These are phyloP conservation scores for Smittium culicis DNA, from an alignment of 371 early-diverging fungal species.

Conservation along the genomic window DNA sequence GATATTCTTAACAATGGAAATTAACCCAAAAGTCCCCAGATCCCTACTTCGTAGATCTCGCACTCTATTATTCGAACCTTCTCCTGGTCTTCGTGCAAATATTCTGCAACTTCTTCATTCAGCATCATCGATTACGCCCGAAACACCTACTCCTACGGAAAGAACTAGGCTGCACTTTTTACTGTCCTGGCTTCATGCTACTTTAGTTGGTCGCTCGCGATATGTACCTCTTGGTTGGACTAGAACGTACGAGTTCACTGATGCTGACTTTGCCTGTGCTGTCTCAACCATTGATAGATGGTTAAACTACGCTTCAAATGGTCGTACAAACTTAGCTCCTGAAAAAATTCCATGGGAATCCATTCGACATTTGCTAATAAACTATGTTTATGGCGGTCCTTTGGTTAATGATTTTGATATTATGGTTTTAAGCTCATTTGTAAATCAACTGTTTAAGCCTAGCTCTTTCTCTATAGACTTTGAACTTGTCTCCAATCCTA, in stretches of 20 bases:
- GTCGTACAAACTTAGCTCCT: slow-evolving; percentile 79
- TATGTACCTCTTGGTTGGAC: slow-evolving; percentile 97
- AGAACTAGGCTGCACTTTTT: slow-evolving; percentile 81
- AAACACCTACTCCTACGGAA: slow-evolving; percentile 50
- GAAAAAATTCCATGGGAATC: slow-evolving; percentile 94
- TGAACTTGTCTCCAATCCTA: slow-evolving; percentile 47
- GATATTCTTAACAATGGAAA: slow-evolving; percentile 94
- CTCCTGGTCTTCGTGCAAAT: slow-evolving; percentile 91
- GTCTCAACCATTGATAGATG: slow-evolving; percentile 78
- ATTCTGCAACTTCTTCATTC: slow-evolving; percentile 65
- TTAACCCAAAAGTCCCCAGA: slow-evolving; percentile 88
- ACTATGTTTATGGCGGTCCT: slow-evolving; percentile 92
- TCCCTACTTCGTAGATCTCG: slow-evolving; percentile 81
- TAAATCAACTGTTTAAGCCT: slow-evolving; percentile 65
- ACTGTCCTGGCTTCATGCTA: slow-evolving; percentile 91
- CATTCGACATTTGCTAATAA: slow-evolving; percentile 64
- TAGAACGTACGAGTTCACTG: slow-evolving; percentile 92
- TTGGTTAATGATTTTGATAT: slow-evolving; percentile 90
- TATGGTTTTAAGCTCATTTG: slow-evolving; percentile 73
- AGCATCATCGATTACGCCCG: slow-evolving; percentile 33
- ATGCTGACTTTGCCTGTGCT: slow-evolving; percentile 88
- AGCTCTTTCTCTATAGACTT: slow-evolving; percentile 71
- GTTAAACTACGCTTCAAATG: slow-evolving; percentile 66
- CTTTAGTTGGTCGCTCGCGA: slow-evolving; percentile 86
- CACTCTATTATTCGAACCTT: slow-evolving; percentile 88